phyloP scores from a whole-genome alignment of 495 filamentous ascomycete genomes.

The Bacidia gigantensis region DNA sequence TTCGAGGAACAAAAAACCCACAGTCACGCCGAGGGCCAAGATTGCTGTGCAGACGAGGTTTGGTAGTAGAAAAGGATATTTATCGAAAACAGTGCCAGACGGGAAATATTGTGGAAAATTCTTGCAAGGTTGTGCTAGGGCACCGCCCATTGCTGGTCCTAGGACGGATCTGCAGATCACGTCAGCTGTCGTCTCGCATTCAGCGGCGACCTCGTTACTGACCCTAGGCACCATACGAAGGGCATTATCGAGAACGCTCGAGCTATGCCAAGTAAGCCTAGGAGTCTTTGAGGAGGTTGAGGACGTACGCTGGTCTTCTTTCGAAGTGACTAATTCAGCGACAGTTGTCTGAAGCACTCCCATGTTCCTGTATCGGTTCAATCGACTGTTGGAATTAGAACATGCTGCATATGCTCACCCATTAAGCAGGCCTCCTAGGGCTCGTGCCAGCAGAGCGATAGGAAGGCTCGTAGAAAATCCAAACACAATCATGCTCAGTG shows the following conservation, averaged over 20 bases:
- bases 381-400: constrained; percentile 5
- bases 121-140: constrained; percentile 71
- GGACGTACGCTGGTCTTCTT: constrained; percentile 72
- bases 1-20: constrained; percentile 83
- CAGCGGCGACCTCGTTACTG: constrained; percentile 15
- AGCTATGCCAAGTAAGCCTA: constrained; percentile 31
- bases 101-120: constrained; percentile 67
- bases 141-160: constrained; percentile 80
- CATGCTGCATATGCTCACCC: constrained; percentile 40
- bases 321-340: constrained; percentile 77
- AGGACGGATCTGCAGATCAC: constrained; percentile 50
- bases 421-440: constrained; percentile 82
- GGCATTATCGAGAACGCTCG: constrained; percentile 95
- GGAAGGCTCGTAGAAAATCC: constrained; percentile 78
- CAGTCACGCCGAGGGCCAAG: constrained; percentile 60
- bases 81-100: constrained; percentile 62
- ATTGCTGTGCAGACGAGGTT: constrained; percentile 80
- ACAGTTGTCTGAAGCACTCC: constrained; percentile 93
- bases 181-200: not conserved
- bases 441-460: constrained; percentile 69
- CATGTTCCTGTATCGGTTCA: constrained; percentile 46
- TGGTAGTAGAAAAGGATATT: constrained; percentile 81
- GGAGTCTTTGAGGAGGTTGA: not conserved
- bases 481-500: constrained; percentile 85
- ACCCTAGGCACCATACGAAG: constrained; percentile 92